phyloP scores from a whole-genome alignment of 495 filamentous ascomycete species.

The Penicillium parvum region DNA sequence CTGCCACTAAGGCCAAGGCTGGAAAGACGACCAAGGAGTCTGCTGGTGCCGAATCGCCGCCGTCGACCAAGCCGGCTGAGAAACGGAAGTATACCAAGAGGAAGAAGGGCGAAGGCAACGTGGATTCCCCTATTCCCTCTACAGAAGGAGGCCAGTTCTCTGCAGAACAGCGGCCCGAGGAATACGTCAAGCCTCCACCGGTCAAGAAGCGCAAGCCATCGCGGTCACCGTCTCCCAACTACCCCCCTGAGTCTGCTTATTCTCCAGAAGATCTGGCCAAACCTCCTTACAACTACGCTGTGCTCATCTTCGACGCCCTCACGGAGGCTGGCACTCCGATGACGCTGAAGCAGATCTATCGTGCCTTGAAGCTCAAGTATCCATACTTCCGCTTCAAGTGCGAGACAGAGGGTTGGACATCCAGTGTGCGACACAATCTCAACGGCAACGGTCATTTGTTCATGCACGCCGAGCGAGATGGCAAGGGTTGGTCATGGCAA shows the following conservation, averaged over 20 bases:
- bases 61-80: slow-evolving; percentile 50
- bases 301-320: slow-evolving; percentile 86
- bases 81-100: slow-evolving; percentile 78
- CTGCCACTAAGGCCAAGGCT: slow-evolving; percentile 49
- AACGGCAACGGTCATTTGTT: slow-evolving; percentile 81
- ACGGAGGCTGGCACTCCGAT: slow-evolving; percentile 65
- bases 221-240: slow-evolving; percentile 64
- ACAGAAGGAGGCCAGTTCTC: slow-evolving; percentile 45
- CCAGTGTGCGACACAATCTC: slow-evolving; percentile 92
- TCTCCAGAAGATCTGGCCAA: slow-evolving; percentile 82
- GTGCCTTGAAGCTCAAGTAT: slow-evolving; percentile 78
- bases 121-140: slow-evolving; percentile 41
- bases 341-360: slow-evolving; percentile 91
- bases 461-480: slow-evolving; percentile 72
- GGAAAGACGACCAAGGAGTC: slow-evolving; percentile 45
- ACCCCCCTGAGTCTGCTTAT: slow-evolving; percentile 70
- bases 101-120: slow-evolving; percentile 54
- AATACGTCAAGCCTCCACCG: slow-evolving; percentile 43
- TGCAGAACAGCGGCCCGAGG: slow-evolving; percentile 39
- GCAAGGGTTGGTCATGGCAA: slow-evolving; percentile 69
- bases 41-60: slow-evolving; percentile 50
- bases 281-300: slow-evolving; percentile 80
- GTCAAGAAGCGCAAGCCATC: slow-evolving; percentile 53
- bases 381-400: slow-evolving; percentile 85
- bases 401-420: slow-evolving; percentile 87